phyloP scores from a whole-genome alignment of 352 stramenopile species.

The Phytophthora tubulina region DNA sequence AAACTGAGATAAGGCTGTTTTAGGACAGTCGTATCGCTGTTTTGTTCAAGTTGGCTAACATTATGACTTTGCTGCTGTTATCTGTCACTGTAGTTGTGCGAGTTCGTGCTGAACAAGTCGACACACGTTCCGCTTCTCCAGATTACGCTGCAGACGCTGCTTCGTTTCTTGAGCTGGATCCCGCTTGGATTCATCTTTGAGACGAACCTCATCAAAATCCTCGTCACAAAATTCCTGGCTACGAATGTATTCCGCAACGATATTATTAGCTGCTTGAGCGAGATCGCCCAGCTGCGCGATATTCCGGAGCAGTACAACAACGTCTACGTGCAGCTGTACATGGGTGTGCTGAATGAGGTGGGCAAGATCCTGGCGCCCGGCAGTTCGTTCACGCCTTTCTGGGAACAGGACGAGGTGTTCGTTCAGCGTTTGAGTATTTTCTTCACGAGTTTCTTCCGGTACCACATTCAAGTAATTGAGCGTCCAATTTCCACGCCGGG shows the following conservation, averaged over 20 bases:
- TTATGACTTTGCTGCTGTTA: constrained; percentile 5
- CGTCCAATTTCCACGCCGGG: constrained; percentile 72
- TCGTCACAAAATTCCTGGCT: constrained; percentile 97
- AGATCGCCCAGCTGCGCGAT: constrained; percentile 96
- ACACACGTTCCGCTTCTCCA: constrained; percentile 93
- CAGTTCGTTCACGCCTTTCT: constrained; percentile 93
- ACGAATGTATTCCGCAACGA: constrained; percentile 96
- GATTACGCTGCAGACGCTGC: constrained; percentile 97
- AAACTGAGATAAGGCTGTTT: neutral
- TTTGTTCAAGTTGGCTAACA: too few relatives aligned
- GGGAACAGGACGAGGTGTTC: constrained; percentile 97
- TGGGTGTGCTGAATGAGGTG: constrained; percentile 94
- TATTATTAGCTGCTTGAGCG: constrained; percentile 98
- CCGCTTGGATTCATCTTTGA: constrained; percentile 99
- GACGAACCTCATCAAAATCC: constrained; percentile 95
- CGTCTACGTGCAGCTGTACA: constrained; percentile 96
- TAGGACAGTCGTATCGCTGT: too few relatives aligned
- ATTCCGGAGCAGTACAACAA: constrained; percentile 93
- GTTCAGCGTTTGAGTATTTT: constrained; percentile 98
- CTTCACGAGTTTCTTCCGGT: constrained; percentile 95
- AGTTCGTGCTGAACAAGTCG: constrained; percentile 98
- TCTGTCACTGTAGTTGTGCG: constrained; percentile 87
- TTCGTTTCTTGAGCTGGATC: constrained; percentile 99
- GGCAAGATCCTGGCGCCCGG: constrained; percentile 92
- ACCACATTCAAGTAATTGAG: constrained; percentile 96